Percentiles rank a stretch among this genome's conserved stretches.
Evolutionary conservation across 306 rosid genomes (phyloP).

Genomic region (Amphicarpaea edgeworthii): DNA sequence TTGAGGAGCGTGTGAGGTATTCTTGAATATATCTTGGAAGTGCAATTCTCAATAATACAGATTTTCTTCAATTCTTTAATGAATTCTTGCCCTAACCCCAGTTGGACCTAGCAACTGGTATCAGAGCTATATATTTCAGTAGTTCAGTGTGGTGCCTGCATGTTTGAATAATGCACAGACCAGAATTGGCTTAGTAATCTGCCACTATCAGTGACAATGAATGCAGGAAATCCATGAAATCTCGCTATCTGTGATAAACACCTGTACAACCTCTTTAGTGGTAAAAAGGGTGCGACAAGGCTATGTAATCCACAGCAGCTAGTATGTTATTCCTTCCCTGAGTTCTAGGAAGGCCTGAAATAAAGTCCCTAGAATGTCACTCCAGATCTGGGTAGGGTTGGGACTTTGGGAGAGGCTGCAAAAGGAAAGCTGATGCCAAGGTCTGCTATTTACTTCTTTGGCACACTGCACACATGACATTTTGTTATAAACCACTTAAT

Average conservation of each 20-base stretch:
- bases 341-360: neutral
- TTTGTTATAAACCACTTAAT: neutral
- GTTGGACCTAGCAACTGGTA: neutral
- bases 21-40: neutral
- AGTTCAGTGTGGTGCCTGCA: neutral
- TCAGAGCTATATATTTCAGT: neutral
- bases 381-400: neutral
- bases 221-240: neutral
- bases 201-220: neutral
- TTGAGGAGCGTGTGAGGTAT: neutral
- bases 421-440: neutral
- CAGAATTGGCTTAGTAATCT: neutral
- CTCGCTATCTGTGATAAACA: neutral
- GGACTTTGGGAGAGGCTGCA: neutral
- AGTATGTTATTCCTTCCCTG: neutral
- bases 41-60: neutral
- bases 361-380: too few relatives aligned
- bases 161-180: neutral
- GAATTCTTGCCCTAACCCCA: neutral
- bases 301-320: neutral
- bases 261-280: neutral
- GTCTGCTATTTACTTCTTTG: neutral
- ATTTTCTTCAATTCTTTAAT: neutral
- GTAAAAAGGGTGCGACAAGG: neutral
- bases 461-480: neutral